A percentile compares a stretch with the other conserved stretches of the same genome.
phyloP scores from a whole-genome alignment of 176 grass and related monocot species.

The Pharus latifolius region DNA sequence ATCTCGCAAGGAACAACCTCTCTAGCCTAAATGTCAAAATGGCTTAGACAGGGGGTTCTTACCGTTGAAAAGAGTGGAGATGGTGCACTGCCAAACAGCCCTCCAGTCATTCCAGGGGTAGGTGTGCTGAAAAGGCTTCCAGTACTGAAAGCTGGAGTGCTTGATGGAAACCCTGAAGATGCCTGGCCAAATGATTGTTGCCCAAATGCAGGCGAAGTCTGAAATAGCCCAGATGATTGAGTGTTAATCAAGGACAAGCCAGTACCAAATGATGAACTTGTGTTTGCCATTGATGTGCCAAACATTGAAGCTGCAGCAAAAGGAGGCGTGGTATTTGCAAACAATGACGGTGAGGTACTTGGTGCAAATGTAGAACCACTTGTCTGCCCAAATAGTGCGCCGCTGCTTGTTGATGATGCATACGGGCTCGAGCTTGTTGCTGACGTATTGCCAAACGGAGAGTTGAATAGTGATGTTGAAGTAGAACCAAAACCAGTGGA shows the following conservation, averaged over 20 bases:
- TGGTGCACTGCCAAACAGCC: constrained; percentile 39
- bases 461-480: constrained; percentile 4
- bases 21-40: constrained; percentile 4
- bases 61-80: constrained; percentile 48
- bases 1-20: neutral
- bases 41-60: constrained; percentile 14
- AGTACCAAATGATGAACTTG: constrained; percentile 31
- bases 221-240: constrained; percentile 62
- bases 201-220: constrained; percentile 31
- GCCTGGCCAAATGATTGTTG: constrained; percentile 37
- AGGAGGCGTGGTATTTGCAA: constrained; percentile 31
- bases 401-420: constrained; percentile 2
- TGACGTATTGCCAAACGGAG: constrained; percentile 19
- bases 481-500: constrained; percentile 41
- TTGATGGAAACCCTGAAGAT: constrained; percentile 33
- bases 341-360: constrained; percentile 28
- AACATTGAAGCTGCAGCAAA: constrained; percentile 30
- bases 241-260: constrained; percentile 29
- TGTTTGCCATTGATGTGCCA: constrained; percentile 19
- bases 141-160: constrained; percentile 43
- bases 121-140: constrained; percentile 38
- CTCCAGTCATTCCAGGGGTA: constrained; percentile 30
- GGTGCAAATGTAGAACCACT: constrained; percentile 43
- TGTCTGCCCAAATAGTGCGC: constrained; percentile 44
- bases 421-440: constrained; percentile 31